Evolutionary conservation across 2,329 filamentous ascomycete species (phyloP).

Genomic region (Ceratocystis harringtonii): DNA sequence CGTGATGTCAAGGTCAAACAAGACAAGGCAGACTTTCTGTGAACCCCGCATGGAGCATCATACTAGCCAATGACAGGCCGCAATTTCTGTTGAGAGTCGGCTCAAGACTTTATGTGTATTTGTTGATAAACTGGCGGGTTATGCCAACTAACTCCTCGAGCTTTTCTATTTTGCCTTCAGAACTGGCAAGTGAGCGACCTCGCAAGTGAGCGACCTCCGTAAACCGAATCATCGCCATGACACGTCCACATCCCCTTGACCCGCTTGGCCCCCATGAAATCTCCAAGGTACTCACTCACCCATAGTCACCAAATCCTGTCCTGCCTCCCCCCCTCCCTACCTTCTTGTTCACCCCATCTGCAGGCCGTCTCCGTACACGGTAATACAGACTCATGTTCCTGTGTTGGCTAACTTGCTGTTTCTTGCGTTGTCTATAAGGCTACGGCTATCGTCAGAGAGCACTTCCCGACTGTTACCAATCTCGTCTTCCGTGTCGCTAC

Average conservation of each 20-base stretch:
- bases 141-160: too few relatives aligned
- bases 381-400: neutral
- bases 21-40: neutral
- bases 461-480: conserved; percentile 15
- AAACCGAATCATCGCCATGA: neutral
- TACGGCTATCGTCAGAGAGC: conserved; percentile 5
- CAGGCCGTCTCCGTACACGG: neutral
- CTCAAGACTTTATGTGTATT: too few relatives aligned
- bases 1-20: neutral
- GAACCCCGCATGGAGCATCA: neutral
- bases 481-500: conserved; percentile 36
- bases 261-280: conserved; percentile 22
- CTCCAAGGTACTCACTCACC: conserved; percentile 13
- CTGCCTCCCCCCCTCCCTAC: neutral
- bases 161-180: too few relatives aligned
- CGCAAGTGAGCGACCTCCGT: too few relatives aligned
- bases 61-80: neutral
- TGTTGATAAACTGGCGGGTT: too few relatives aligned
- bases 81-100: too few relatives aligned
- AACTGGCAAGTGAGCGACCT: too few relatives aligned
- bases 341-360: neutral
- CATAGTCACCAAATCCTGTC: neutral
- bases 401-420: neutral
- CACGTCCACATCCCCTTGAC: conserved; percentile 21
- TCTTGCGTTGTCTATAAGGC: neutral